Evolutionary conservation across 164 flowering plant species (phyloP), one percentile per base, ranked within the genome.

Genomic region (Piper longum): DNA sequence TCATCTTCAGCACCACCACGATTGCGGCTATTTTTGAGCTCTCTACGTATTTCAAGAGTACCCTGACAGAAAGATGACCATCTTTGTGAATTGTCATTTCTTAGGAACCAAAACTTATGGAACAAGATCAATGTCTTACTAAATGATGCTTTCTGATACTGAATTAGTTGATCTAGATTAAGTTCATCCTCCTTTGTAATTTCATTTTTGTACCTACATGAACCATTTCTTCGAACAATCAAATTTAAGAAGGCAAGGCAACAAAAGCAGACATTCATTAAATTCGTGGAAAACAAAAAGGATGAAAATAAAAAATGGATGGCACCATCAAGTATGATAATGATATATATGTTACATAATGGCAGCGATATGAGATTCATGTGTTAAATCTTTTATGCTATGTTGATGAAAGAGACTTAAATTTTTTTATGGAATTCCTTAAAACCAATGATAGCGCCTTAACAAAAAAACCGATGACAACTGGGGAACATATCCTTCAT

Each of bases 1-100:
- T 83, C 86, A 63, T 80, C 85, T 72, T 83, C 87, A 76, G 81
- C 80, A 70, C 89, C 96, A 43, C 95, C 96, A 63, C 96, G 88
- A 60, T 77, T 83, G 55, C 86, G 85, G 75, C 98, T 86, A 62
- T 77, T 76, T 62, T 78, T 78, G 43, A 93, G 80, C 79, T 89
- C 96, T 73, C 93, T 82, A 41, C 62, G 67, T 62, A 93, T 88
- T 81, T 89, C 98, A 60, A 89, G 92, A 41, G 96, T 85, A 43
- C 89, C 89, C 98, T 93, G 71, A 7, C 59, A 60, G 65, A 44
- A 4, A 62, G 26, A 65, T 43, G 12, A 45, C 2, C 40, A n/a
- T 40, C 41, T 40, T 60, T 17, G 18, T 60, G 7, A 4, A 12
- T 5, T 41, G 16, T 13, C 16, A 41, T 36, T 36, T 57, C 36